Base-by-base conservation (phyloP, 441 rosid genomes). In the Pelargonium fulgidum region DNA sequence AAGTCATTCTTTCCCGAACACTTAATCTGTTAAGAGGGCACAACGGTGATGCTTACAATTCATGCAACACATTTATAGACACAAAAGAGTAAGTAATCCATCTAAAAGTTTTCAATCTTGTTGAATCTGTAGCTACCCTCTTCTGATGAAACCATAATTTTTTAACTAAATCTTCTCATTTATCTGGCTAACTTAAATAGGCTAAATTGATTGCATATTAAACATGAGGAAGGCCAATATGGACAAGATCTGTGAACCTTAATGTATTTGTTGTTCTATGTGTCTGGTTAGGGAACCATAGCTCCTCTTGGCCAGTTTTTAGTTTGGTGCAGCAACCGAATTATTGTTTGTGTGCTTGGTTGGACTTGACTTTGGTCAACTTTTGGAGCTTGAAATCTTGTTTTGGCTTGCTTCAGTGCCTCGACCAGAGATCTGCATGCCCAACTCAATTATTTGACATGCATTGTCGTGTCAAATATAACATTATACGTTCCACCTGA, bases 1-100 rank as follows among this genome's bases (percentile, higher is more conserved):
- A 94, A 86, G 97, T 83, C 69, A 76, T 85, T 66, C 96, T 94
- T 72, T 94, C 96, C 44, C 83, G 72, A 78, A 83, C 92, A 62
- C 96, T 94, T 70, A 90, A 94, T 77, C 82, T 64, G 70, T 81
- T 94, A 42, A 84, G 93, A 76, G 74, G 66, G 6, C 65, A 12
- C 33, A 80, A 77, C 61, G 78, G 54, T 16, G 78, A 79, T 69
- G 68, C 75, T 72, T 45, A 13, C 68, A 86, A 88, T 85, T 78
- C 77, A 33, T 87, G 92, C 81, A 81, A 85, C 6, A 62, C 83
- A 11, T 91, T 91, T 77, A 90, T 94, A 41, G 85, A 85, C 75
- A 87, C 96, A 58, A 74, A 85, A 69, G 96, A 91, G 99, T 91
- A 90, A 26, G 99, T 81, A 45, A 70, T 79, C 63, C 59, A 26